Evolutionary conservation across 1,139 yeast genomes (phyloP).

Genomic region (Geotrichum candidum): DNA sequence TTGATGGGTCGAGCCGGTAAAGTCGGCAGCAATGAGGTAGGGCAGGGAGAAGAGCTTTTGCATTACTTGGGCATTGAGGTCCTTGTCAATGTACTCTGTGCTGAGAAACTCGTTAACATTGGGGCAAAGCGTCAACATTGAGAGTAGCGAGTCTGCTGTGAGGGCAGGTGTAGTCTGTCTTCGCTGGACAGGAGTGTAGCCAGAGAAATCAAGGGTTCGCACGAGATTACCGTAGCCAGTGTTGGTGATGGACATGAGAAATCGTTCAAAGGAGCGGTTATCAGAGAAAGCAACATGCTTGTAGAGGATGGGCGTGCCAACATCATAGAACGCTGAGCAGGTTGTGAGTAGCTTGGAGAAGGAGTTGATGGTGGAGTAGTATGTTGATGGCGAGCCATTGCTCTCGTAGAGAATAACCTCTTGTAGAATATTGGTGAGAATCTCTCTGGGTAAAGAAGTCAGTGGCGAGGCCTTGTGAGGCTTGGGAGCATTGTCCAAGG

Average conservation of each 20-base stretch:
- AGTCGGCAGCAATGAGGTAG: conserved; percentile 64
- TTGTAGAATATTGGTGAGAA: conserved; percentile 31
- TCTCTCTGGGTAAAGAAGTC: conserved; percentile 31
- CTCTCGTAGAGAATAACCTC: conserved; percentile 25
- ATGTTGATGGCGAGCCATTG: conserved; percentile 20
- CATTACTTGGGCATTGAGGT: conserved; percentile 48
- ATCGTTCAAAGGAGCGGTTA: conserved; percentile 73
- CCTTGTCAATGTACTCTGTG: conserved; percentile 81
- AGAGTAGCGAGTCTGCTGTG: conserved; percentile 41
- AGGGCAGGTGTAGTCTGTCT: conserved; percentile 79
- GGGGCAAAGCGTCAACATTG: conserved; percentile 56
- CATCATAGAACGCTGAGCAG: conserved; percentile 34
- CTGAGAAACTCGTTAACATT: conserved; percentile 74
- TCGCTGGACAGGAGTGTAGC: conserved; percentile 82
- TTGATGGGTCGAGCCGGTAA: conserved; percentile 79
- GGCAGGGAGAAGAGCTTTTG: conserved; percentile 52
- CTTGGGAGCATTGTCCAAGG: not conserved
- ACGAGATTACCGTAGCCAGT: conserved; percentile 60
- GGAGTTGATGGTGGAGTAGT: conserved; percentile 21
- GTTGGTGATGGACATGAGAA: conserved; percentile 51
- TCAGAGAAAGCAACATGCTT: conserved; percentile 69
- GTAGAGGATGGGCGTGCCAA: conserved; percentile 44
- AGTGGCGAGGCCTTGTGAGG: conserved; percentile 17
- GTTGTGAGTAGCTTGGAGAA: conserved; percentile 30
- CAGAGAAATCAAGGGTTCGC: conserved; percentile 77